These are phyloP conservation scores for Aureobasidium sp. DNA, from an alignment of 2,329 filamentous ascomycete genomes.

Conservation along the genomic window DNA sequence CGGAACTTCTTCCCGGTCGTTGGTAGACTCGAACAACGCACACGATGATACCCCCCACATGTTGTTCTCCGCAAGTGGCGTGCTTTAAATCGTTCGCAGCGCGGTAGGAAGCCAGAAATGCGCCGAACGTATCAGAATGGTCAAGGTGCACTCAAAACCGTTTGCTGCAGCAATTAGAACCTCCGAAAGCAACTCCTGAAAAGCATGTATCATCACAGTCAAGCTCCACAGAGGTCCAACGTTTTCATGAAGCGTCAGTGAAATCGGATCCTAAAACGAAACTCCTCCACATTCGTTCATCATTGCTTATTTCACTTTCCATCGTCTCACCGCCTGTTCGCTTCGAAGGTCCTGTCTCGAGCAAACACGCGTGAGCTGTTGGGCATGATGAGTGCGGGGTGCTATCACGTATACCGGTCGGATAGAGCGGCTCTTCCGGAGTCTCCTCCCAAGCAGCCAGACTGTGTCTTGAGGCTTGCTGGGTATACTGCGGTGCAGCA, in stretches of 20 bases:
- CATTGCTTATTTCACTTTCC: background rate
- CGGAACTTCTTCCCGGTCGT: background rate
- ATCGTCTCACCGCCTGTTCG: constrained; percentile 2
- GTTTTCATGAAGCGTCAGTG: background rate
- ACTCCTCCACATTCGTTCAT: constrained; percentile 1
- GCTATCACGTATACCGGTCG: background rate
- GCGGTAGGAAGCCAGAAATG: background rate
- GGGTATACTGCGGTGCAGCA: background rate
- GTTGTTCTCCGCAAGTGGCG: constrained; percentile 2
- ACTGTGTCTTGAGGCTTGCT: background rate
- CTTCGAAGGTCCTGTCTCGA: background rate
- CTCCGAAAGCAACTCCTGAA: background rate
- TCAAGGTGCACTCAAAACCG: background rate
- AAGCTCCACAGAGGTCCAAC: too few relatives aligned
- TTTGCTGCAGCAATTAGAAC: background rate
- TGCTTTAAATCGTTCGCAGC: background rate
- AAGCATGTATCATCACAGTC: background rate
- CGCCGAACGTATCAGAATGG: background rate
- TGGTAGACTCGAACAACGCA: background rate
- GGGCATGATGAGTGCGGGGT: constrained; percentile 11
- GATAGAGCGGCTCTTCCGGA: background rate
- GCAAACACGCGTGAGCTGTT: constrained; percentile 2
- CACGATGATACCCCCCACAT: background rate
- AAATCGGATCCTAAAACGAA: constrained; percentile 2
- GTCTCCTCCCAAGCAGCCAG: background rate